phyloP scores from a whole-genome alignment of 106 monocot genomes.

The Iris macrosiphon region DNA sequence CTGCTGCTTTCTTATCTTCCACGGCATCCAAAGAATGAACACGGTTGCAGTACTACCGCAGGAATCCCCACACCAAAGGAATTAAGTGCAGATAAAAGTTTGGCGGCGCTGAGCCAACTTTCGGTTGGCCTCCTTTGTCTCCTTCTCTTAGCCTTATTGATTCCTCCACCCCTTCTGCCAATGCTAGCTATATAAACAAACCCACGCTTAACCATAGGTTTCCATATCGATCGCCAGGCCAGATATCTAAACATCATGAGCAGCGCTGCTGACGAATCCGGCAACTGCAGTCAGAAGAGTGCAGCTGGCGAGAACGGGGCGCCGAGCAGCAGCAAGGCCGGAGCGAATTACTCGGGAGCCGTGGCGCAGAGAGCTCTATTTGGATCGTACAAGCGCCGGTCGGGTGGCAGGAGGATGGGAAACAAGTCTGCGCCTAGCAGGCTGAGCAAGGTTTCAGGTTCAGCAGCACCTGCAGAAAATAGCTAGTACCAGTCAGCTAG shows the following conservation, averaged over 20 bases:
- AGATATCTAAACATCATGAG: neutral
- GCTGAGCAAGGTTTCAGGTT: conserved; percentile 35
- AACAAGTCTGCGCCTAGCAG: conserved; percentile 26
- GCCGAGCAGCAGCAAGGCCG: neutral
- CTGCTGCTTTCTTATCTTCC: conserved; percentile 29
- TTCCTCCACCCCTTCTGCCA: conserved; percentile 2
- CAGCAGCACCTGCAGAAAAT: neutral
- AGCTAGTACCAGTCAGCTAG: too few species aligned
- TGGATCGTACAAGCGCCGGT: conserved; percentile 13
- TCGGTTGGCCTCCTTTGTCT: conserved; percentile 21
- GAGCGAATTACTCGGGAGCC: conserved; percentile 14
- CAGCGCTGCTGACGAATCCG: conserved; percentile 1
- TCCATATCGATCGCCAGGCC: too few species aligned
- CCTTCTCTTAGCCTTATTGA: conserved; percentile 2
- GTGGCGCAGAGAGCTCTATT: conserved; percentile 43
- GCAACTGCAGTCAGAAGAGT: neutral
- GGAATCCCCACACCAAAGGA: conserved; percentile 5
- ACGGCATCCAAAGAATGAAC: conserved; percentile 28
- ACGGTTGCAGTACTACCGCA: too few species aligned
- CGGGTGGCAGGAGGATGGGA: conserved; percentile 8
- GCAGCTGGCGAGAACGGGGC: neutral
- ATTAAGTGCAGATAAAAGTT: neutral
- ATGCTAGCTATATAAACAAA: neutral
- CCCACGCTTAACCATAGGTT: neutral
- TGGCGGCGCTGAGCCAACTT: conserved; percentile 16